Evolutionary conservation across 192 early-diverging fungal species (phyloP).

Genomic region (Geosiphon pyriformis): DNA sequence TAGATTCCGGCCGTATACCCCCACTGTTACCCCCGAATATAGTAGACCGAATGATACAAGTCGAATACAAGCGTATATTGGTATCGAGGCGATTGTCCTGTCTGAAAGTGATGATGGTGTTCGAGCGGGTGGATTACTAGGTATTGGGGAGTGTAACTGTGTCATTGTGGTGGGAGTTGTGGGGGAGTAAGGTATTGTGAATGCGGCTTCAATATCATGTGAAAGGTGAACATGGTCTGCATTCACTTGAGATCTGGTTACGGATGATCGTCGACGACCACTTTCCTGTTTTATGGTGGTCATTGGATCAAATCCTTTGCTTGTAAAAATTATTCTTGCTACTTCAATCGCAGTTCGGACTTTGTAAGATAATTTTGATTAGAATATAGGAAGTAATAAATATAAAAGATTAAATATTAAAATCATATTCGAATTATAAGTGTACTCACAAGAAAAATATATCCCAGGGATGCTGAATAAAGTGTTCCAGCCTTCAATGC

Average conservation of each 20-base stretch:
- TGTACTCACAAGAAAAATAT: conserved; percentile 15
- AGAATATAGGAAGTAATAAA: background rate
- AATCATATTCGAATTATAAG: background rate
- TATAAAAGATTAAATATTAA: background rate
- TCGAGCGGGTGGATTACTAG: background rate
- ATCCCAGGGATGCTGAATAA: conserved; percentile 12
- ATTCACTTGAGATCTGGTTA: background rate
- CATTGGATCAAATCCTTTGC: background rate
- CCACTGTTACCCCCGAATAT: conserved; percentile 6
- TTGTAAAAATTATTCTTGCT: background rate
- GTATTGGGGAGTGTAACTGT: too few relatives aligned
- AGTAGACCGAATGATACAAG: conserved; percentile 5
- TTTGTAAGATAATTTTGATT: background rate
- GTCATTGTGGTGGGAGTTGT: background rate
- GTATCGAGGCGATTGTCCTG: conserved; percentile 4
- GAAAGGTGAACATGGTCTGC: background rate
- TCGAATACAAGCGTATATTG: conserved; percentile 6
- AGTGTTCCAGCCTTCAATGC: conserved; percentile 23
- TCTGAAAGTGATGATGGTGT: background rate
- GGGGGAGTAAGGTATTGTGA: background rate
- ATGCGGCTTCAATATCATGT: conserved; percentile 2
- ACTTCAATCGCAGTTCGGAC: background rate
- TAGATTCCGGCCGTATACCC: conserved; percentile 7
- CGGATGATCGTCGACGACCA: too few relatives aligned
- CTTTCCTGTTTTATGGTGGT: background rate